These are phyloP conservation scores for Schizopora paradoxa DNA, from an alignment of 1,284 basidiomycete genomes.

Conservation along the genomic window DNA sequence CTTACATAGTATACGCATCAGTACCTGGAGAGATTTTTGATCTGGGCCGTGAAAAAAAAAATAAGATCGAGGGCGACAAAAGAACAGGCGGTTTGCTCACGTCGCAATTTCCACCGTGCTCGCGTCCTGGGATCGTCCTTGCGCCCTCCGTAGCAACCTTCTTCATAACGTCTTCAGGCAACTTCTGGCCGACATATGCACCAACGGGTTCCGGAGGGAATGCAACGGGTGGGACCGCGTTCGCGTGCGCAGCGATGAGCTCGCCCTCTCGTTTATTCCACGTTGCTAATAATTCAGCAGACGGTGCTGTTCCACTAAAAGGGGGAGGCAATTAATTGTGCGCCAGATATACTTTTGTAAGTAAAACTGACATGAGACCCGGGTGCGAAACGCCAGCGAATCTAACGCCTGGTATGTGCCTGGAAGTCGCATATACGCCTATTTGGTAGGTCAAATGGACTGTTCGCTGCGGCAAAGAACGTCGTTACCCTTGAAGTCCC, in stretches of 20 bases:
- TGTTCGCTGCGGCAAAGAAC: constrained; percentile 7
- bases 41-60: constrained; percentile 34
- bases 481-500: constrained; percentile 62
- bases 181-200: constrained; percentile 66
- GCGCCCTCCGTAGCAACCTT: constrained; percentile 67
- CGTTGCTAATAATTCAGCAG: constrained; percentile 59
- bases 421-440: constrained; percentile 64
- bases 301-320: constrained; percentile 61
- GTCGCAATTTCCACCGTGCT: constrained; percentile 82
- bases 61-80: not conserved
- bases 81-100: constrained; percentile 33
- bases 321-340: not conserved
- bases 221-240: constrained; percentile 60
- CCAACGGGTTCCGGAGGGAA: constrained; percentile 57
- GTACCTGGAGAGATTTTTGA: constrained; percentile 67
- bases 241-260: constrained; percentile 53
- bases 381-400: constrained; percentile 78
- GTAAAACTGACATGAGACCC: constrained; percentile 44
- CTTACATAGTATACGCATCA: constrained; percentile 17
- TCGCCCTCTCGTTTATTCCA: constrained; percentile 72
- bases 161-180: constrained; percentile 41
- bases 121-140: constrained; percentile 70
- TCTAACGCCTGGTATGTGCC: constrained; percentile 74
- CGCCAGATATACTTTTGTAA: not conserved
- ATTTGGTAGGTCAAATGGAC: constrained; percentile 11